Conservation (phyloP, 306 rosid species). For the Acacia acuminata region DNA sequence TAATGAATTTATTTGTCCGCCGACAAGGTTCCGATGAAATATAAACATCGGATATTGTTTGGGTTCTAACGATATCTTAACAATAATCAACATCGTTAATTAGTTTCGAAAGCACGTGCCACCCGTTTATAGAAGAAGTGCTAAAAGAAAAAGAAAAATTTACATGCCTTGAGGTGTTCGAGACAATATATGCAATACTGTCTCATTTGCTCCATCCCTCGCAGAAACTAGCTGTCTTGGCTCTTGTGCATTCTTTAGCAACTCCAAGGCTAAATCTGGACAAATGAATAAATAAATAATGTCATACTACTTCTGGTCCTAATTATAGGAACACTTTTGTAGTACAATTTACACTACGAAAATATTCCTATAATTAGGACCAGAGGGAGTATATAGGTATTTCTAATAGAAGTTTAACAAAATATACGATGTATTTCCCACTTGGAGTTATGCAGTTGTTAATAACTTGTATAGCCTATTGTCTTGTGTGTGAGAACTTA, state of each 20-base stretch:
- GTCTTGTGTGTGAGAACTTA: background rate
- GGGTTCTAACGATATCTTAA: background rate
- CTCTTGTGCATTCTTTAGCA: background rate
- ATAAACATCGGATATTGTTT: no score
- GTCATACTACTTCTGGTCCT: no score
- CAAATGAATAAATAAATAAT: no score
- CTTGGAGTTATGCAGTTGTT: no score
- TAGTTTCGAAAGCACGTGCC: background rate
- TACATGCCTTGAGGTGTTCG: background rate
- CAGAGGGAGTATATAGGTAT: no score
- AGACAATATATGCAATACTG: conserved; percentile 44
- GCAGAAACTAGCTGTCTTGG: background rate
- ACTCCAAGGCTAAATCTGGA: background rate
- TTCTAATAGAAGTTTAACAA: no score
- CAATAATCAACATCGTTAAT: background rate
- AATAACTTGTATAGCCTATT: background rate
- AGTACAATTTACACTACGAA: no score
- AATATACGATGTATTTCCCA: background rate
- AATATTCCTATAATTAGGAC: no score
- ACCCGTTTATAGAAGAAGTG: background rate
- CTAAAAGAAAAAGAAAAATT: background rate
- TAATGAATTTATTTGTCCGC: no score
- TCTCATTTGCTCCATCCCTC: background rate
- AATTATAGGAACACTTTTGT: no score
- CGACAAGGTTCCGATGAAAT: no score